Evolutionary conservation across 805 yeast genomes (phyloP).

Genomic region (Kurtzmaniella fragi): DNA sequence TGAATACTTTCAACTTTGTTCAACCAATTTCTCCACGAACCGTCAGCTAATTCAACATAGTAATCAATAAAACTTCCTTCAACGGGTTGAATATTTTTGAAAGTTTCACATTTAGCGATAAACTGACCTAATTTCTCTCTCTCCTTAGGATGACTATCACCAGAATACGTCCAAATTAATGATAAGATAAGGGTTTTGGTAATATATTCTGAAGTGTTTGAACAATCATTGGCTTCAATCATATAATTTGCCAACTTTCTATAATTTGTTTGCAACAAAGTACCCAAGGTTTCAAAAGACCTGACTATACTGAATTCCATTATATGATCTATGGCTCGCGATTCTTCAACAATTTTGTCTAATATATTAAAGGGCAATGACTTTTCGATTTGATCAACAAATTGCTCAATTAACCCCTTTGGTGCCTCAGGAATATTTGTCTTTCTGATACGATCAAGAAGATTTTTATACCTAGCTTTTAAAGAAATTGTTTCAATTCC

Average conservation of each 20-base stretch:
- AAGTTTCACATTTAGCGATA: constrained; percentile 15
- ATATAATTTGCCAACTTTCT: constrained; percentile 5
- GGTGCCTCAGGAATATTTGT: constrained; percentile 4
- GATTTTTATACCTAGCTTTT: constrained; percentile 11
- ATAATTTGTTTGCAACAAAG: constrained; percentile 32
- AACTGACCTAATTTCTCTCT: constrained; percentile 32
- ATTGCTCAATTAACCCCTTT: constrained; percentile 7
- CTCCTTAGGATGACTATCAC: constrained; percentile 42
- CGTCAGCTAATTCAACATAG: constrained; percentile 40
- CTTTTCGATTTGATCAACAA: constrained; percentile 5
- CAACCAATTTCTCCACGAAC: constrained; percentile 42
- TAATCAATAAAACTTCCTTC: constrained; percentile 29
- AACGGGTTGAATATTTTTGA: constrained; percentile 9
- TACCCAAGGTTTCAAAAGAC: constrained; percentile 32
- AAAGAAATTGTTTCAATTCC: constrained; percentile 27
- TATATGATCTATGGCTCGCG: constrained; percentile 38
- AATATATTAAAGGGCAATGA: constrained; percentile 8
- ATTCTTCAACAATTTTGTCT: constrained; percentile 14
- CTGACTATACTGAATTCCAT: constrained; percentile 44
- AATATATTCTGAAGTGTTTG: constrained; percentile 15
- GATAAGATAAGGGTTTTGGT: constrained; percentile 32
- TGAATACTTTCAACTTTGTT: constrained; percentile 35
- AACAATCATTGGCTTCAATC: neutral
- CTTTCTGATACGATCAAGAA: neutral
- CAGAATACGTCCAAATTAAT: constrained; percentile 61